Evolutionary conservation across 2,329 filamentous ascomycete species (phyloP), one percentile per base, ranked within the genome.

Genomic region (Pseudocercospora macadamiae): DNA sequence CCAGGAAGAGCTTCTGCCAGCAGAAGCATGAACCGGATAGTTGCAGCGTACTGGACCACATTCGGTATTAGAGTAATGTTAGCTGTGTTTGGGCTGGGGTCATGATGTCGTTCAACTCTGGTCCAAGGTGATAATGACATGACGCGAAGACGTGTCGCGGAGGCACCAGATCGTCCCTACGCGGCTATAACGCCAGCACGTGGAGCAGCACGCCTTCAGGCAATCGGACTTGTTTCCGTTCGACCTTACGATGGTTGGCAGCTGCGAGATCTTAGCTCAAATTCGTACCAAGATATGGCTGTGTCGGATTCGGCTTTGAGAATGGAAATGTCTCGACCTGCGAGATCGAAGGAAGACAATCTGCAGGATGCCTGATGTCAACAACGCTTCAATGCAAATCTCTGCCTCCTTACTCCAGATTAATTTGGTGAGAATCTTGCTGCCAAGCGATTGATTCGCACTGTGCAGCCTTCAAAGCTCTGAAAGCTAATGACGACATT

Each of bases 81-180:
- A 57, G 58, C 54, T 54, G 34, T 51, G 21, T 32, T 34, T 56
- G 48, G 42, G 18, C 47, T 34, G 12, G 32, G 47, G 42, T 60
- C 53, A 51, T 60, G 58, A 57, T 60, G 58, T 60, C 58, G 58
- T 60, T 42, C 37, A 57, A 48, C 32, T n/a, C 28, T 44, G 30
- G 34, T 36, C 51, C n/a, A 53, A 18, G 3, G 30, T 51, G 48
- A 51, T 51, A 34, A 8, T 45, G 47, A 37, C 34, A 52, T 49
- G 57, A 53, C 47, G 47, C 52, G 57, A 53, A 51, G 52, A 42
- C 53, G 57, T 51, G 57, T 60, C 47, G 53, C 25, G 58, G 58
- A 54, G 54, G 42, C 18, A 49, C 28, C 26, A 23, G 45, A 30
- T 49, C 32, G 53, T 12, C 30, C 42, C 26, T 30, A 47, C 42